Evolutionary conservation across 805 yeast genomes (phyloP), one percentile per base, ranked within the genome.

Genomic region (Yarrowia sp.): DNA sequence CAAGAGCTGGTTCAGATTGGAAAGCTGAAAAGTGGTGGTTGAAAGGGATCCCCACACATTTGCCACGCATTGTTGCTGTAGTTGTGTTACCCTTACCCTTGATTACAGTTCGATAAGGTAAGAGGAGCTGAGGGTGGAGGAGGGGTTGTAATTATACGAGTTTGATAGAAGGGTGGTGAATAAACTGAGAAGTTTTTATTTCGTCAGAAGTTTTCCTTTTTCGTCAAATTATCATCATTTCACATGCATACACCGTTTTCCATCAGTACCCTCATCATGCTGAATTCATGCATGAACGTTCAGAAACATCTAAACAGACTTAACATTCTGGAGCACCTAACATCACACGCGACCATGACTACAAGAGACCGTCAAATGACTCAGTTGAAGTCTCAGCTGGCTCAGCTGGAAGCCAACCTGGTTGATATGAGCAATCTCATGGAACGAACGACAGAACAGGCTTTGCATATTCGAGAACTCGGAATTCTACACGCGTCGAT

Each of bases 401-500:
- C 83, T 0, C 81, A 82, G 68, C 74, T 85, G n/a, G 85, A 84
- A 67, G 82, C 86, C 8, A 85, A 85, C 67, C 68, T 85, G 14
- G 70, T 78, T 8, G 87, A 84, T 65, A 78, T 86, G 70, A 83
- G 84, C 68, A 80, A 77, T 65, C 73, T 84, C 65, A 71, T 86
- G 36, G 76, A 78, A 43, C 81, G 81, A 9, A 83, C 88, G 3
- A 74, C 81, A 8, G 77, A 78, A 22, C 89, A 86, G 69, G 84
- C 81, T 42, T 78, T 80, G 65, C 75, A 79, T 28, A 83, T 86
- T 38, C 80, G 83, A 69, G 77, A 79, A 65, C 73, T 86, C 43
- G 89, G 88, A 3, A 78, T 83, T 55, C 76, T 83, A 70, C 89
- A 85, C 67, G 87, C 86, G 2, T 75, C 84, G 11, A 73, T 85